phyloP scores from a whole-genome alignment of 306 rosid genomes.

The Vigna unguiculata region DNA sequence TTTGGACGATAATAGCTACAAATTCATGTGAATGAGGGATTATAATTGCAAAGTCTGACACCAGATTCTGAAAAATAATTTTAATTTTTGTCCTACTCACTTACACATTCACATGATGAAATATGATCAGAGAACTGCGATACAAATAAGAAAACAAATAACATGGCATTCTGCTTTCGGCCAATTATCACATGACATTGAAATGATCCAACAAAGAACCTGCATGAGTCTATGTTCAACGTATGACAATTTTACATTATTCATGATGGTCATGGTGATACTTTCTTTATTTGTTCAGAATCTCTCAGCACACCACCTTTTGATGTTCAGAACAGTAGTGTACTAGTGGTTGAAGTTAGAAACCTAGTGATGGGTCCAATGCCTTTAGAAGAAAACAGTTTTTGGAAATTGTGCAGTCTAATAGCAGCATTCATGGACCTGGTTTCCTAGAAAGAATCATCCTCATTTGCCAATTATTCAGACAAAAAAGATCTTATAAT shows the following conservation, averaged over 20 bases:
- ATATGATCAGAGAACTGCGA: neutral
- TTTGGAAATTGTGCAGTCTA: conserved; percentile 19
- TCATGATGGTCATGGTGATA: neutral
- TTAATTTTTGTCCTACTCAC: conserved; percentile 1
- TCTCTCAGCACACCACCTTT: neutral
- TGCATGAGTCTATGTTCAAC: neutral
- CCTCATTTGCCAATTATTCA: neutral
- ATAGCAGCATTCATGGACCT: neutral
- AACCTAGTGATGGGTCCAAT: conserved; percentile 25
- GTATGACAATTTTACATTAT: neutral
- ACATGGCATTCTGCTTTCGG: neutral
- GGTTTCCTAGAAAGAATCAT: neutral
- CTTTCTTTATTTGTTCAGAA: neutral
- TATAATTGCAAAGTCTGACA: neutral
- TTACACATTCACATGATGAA: neutral
- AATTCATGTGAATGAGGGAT: conserved; percentile 1
- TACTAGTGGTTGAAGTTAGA: neutral
- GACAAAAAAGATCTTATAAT: conserved; percentile 11
- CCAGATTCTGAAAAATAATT: neutral
- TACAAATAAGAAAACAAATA: neutral
- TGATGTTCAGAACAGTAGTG: neutral
- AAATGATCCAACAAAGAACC: neutral
- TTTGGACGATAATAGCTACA: neutral
- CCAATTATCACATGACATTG: neutral
- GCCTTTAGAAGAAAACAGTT: neutral